Evolutionary conservation across 176 grass and related monocot species (phyloP), one percentile per base, ranked within the genome.

Genomic region (Themeda triandra): DNA sequence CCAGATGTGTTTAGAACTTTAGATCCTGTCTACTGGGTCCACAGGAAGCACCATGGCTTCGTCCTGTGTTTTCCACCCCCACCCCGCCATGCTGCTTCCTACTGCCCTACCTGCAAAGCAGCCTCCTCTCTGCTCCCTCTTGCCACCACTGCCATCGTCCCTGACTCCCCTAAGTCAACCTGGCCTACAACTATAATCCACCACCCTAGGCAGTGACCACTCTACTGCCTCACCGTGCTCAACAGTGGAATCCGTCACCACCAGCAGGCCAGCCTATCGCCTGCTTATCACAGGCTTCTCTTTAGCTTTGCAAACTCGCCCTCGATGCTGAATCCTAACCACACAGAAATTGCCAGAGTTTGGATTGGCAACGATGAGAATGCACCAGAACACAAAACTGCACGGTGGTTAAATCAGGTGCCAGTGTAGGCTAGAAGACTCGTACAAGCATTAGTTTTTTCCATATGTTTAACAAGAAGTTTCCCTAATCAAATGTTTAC

Each of bases 401-500:
- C 28, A 65, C 12, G 11, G 60, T 63, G 25, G 60, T 0, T 2
- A 14, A 63, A 63, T 63, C n/a, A 4, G 24, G n/a, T 62, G 23
- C 24, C n/a, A 63, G 12, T 63, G 25, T 13, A 63, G 10, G 25
- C 59, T 28, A 63, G 12, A 28, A 63, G 25, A 63, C 60, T 63
- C 13, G 60, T 29, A 30, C 13, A 64, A 64, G 62, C 13, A 64
- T 14, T 14, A 64, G 62, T 13, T 64, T 64, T n/a, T 63, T 64
- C 4, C 27, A 13, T 29, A 64, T 15, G 24, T 28, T 27, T 45
- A 10, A 58, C 51, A 35, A 66, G 42, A 27, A 32, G 30, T 76
- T 56, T 78, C 66, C 66, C 59, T 76, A 85, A 85, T 69, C 67
- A 37, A 75, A 79, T 84, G 80, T 56, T 90, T 90, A 84, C 63